Evolutionary conservation across 768 basidiomycete species (phyloP), one percentile per base, ranked within the genome.

Genomic region (Suillus luteus): DNA sequence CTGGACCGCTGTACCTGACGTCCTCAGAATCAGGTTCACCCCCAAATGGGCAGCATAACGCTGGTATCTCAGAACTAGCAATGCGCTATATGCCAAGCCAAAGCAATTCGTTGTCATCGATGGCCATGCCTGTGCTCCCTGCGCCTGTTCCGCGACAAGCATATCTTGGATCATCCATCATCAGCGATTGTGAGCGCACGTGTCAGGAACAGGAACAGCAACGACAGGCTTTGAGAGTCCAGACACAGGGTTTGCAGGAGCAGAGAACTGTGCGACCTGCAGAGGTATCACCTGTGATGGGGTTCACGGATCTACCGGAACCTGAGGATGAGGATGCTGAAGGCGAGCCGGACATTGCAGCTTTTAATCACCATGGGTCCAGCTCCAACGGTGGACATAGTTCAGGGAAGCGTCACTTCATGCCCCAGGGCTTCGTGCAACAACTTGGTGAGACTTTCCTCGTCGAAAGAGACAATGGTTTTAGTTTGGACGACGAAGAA

Each of bases 131-230:
- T 2, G 64, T 67, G 24, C 51, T 77, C 24, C 71, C 75, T 31
- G 75, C 75, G 51, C 75, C 75, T 62, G 70, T 75, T 62, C 76
- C 75, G 24, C 71, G 75, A 58, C 75, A 76, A 68, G 61, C 71
- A 0, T 75, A 76, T 65, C 73, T 71, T 67, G 74, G 61, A 31
- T 44, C 72, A 3, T 77, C 74, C 43, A 62, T 75, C 11, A 66
- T 76, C 68, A 67, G 64, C 67, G 69, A 67, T 65, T 75, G 75
- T 67, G 74, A 75, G 63, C 74, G 75, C 73, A 77, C 75, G 71
- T 75, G 76, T 61, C 74, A 75, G 76, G 74, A 77, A 74, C 75
- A 75, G 72, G 76, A 75, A 77, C 75, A 68, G 11, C 72, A 57
- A 40, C 65, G 75, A 33, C 73, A 72, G 35, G 75, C 68, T 22